phyloP scores from a whole-genome alignment of 345 rosid species.

The Luvunga scandens region DNA sequence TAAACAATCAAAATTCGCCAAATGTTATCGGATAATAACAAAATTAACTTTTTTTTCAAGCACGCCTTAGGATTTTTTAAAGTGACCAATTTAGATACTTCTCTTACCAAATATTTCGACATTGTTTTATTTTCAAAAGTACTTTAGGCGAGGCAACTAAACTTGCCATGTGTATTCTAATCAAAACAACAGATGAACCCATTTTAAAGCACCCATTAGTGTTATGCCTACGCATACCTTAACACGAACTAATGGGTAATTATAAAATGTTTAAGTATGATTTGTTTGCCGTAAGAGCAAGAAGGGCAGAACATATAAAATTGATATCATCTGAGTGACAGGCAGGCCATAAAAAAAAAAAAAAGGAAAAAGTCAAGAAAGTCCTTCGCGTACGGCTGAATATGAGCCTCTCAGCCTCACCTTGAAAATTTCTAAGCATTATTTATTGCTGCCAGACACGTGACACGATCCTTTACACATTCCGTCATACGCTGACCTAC shows the following conservation, averaged over 20 bases:
- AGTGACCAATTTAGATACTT: neutral
- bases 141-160: too few species aligned
- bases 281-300: too few species aligned
- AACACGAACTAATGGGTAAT: neutral
- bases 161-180: neutral
- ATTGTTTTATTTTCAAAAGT: neutral
- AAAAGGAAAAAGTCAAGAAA: neutral
- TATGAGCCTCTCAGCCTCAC: neutral
- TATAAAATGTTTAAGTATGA: neutral
- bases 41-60: neutral
- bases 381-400: neutral
- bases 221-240: neutral
- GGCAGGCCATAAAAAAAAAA: neutral
- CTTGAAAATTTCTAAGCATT: neutral
- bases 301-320: too few species aligned
- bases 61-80: neutral
- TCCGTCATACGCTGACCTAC: too few species aligned
- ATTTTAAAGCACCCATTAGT: neutral
- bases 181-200: neutral
- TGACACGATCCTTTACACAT: neutral
- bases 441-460: neutral
- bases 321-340: neutral
- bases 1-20: too few species aligned
- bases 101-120: neutral
- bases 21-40: neutral